These are phyloP conservation scores for Ascochyta rabiei DNA, from an alignment of 2,329 filamentous ascomycete species.

Conservation along the genomic window DNA sequence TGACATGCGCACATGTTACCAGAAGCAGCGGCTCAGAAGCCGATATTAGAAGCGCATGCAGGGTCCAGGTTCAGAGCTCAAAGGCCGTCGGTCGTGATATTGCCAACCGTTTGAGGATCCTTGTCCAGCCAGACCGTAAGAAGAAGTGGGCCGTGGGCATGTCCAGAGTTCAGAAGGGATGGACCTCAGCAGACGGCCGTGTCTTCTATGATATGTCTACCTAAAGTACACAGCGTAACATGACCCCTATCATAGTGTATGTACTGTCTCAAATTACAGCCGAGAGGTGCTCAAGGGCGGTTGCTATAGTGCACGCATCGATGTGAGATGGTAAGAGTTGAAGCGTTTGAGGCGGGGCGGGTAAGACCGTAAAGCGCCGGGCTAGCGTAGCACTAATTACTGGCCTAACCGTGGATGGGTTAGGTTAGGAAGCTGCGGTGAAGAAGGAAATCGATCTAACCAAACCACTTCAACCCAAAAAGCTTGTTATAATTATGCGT, in stretches of 20 bases:
- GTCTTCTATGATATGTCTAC: too few species aligned
- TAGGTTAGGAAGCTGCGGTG: slow-evolving; percentile 1
- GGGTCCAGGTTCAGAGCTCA: slow-evolving; percentile 1
- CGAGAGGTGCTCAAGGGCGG: neutral
- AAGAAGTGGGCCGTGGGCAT: neutral
- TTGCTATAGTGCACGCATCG: neutral
- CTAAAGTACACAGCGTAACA: too few species aligned
- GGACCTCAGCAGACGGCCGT: too few species aligned
- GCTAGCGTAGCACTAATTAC: neutral
- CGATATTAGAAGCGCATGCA: slow-evolving; percentile 1
- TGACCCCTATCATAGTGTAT: too few species aligned
- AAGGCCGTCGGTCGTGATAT: neutral
- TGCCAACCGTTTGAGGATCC: slow-evolving; percentile 2
- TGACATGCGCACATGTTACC: slow-evolving; percentile 2
- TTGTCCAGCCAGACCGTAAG: neutral
- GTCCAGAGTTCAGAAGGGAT: neutral
- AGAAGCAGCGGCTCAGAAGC: neutral
- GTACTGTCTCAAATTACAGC: too few species aligned
- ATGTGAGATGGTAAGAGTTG: neutral
- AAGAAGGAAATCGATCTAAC: neutral
- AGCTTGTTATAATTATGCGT: too few species aligned
- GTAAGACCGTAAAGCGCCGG: neutral
- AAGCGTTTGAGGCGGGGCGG: neutral
- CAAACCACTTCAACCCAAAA: neutral
- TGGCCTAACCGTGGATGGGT: neutral